phyloP scores from a whole-genome alignment of 2,329 filamentous ascomycete genomes.

The Ophiocordyceps polyrhachis-furcata region DNA sequence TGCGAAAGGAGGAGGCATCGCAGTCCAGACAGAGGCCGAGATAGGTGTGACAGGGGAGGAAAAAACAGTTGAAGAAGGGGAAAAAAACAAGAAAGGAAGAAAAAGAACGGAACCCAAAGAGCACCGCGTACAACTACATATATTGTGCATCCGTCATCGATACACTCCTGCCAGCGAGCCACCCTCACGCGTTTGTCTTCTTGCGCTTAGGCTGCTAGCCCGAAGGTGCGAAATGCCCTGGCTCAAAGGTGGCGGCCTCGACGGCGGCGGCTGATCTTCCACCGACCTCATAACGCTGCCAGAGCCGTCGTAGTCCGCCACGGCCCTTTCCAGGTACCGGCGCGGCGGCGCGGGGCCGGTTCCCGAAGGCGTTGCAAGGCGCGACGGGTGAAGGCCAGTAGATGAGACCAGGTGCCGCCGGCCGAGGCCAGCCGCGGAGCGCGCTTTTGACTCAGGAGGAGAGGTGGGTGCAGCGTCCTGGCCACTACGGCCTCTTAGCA shows the following conservation, averaged over 20 bases:
- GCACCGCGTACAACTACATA: slow-evolving; percentile 3
- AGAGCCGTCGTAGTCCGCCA: slow-evolving; percentile 20
- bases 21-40: background rate
- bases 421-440: slow-evolving; percentile 26
- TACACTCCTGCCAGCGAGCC: slow-evolving; percentile 23
- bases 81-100: background rate
- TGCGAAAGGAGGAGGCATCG: background rate
- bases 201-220: slow-evolving; percentile 24
- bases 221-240: slow-evolving; percentile 23
- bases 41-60: background rate
- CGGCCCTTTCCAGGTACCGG: slow-evolving; percentile 29
- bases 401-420: slow-evolving; percentile 30
- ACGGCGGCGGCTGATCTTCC: slow-evolving; percentile 9
- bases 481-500: slow-evolving; percentile 11
- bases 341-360: slow-evolving; percentile 21
- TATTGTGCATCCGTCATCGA: slow-evolving; percentile 20
- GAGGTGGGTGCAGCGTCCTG: slow-evolving; percentile 13
- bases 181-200: slow-evolving; percentile 22
- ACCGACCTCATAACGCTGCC: slow-evolving; percentile 5
- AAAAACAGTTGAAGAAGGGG: background rate
- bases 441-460: slow-evolving; percentile 14
- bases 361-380: slow-evolving; percentile 21
- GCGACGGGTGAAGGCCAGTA: slow-evolving; percentile 25
- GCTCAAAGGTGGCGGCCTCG: slow-evolving; percentile 24
- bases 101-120: background rate